A percentile compares a stretch with the other conserved stretches of the same genome.
Evolutionary conservation across 495 filamentous ascomycete genomes (phyloP).

Genomic region (Daldinia concentrica): DNA sequence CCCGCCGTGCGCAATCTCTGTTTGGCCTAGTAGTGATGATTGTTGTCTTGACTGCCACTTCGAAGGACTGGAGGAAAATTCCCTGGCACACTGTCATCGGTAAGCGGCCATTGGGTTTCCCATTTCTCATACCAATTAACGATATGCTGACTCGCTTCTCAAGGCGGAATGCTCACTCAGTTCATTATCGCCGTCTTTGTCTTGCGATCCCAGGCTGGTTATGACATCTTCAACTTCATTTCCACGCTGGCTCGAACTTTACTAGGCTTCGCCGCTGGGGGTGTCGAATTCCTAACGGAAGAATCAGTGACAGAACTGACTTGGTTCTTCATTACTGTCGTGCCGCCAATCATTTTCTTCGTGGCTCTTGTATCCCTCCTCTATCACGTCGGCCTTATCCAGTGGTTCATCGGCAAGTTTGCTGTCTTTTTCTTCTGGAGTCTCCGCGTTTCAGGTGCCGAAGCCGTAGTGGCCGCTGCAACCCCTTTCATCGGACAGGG

Average conservation of each 20-base stretch:
- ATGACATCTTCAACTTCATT: slow-evolving; percentile 90
- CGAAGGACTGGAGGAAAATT: slow-evolving; percentile 72
- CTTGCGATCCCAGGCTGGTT: slow-evolving; percentile 76
- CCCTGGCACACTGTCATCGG: slow-evolving; percentile 87
- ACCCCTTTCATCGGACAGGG: slow-evolving; percentile 95
- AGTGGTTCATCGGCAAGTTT: slow-evolving; percentile 89
- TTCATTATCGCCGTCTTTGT: slow-evolving; percentile 91
- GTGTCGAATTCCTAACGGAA: slow-evolving; percentile 75
- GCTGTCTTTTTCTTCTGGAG: slow-evolving; percentile 91
- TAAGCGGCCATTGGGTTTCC: slow-evolving; percentile 18
- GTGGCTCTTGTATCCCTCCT: slow-evolving; percentile 83
- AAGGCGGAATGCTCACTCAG: slow-evolving; percentile 79
- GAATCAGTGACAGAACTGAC: slow-evolving; percentile 49
- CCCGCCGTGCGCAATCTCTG: slow-evolving; percentile 78
- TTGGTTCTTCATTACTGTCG: slow-evolving; percentile 77
- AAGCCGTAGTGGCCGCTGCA: slow-evolving; percentile 91
- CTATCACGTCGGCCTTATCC: slow-evolving; percentile 79
- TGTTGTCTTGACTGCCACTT: slow-evolving; percentile 70
- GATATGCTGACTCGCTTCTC: slow-evolving; percentile 40
- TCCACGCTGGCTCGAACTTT: slow-evolving; percentile 73
- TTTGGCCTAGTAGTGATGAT: slow-evolving; percentile 83
- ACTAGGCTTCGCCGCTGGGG: slow-evolving; percentile 74
- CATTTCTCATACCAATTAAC: not conserved
- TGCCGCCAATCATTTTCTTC: slow-evolving; percentile 93
- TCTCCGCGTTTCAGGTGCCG: slow-evolving; percentile 89